Conservation (phyloP, 768 basidiomycete genomes). For the Royoungia palumana region DNA sequence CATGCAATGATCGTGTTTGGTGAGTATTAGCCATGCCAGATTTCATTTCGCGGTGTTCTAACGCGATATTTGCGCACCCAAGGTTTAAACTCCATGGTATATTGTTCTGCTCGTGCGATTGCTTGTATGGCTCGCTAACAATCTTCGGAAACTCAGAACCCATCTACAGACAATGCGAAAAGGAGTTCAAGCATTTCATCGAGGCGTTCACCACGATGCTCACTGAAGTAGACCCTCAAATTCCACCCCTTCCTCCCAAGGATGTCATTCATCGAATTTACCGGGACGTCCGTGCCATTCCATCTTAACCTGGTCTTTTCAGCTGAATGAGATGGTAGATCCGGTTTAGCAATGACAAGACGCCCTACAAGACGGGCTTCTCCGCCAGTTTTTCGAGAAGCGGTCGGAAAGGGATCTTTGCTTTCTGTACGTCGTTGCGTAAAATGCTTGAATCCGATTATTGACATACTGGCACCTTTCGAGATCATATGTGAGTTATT, state of each 20-base stretch:
- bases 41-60: background rate
- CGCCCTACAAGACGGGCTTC: slow-evolving; percentile 86
- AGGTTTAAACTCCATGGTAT: slow-evolving; percentile 85
- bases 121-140: background rate
- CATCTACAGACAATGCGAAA: slow-evolving; percentile 56
- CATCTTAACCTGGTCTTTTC: background rate
- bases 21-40: slow-evolving; percentile 27
- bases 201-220: slow-evolving; percentile 66
- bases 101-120: background rate
- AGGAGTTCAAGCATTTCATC: slow-evolving; percentile 86
- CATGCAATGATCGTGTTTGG: slow-evolving; percentile 85
- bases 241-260: slow-evolving; percentile 86
- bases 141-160: slow-evolving; percentile 15
- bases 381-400: slow-evolving; percentile 85
- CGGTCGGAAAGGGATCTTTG: slow-evolving; percentile 88
- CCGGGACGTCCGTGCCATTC: slow-evolving; percentile 57
- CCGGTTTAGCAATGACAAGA: slow-evolving; percentile 91
- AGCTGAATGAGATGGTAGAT: slow-evolving; percentile 42
- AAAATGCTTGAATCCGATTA: background rate
- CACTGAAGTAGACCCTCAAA: slow-evolving; percentile 70
- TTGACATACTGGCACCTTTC: slow-evolving; percentile 8
- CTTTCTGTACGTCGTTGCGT: slow-evolving; percentile 58
- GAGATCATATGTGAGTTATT: slow-evolving; percentile 23
- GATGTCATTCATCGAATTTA: slow-evolving; percentile 93
- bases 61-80: background rate